Conservation (phyloP, 2,329 filamentous ascomycete species). For the Aspergillus pseudoterreus region DNA sequence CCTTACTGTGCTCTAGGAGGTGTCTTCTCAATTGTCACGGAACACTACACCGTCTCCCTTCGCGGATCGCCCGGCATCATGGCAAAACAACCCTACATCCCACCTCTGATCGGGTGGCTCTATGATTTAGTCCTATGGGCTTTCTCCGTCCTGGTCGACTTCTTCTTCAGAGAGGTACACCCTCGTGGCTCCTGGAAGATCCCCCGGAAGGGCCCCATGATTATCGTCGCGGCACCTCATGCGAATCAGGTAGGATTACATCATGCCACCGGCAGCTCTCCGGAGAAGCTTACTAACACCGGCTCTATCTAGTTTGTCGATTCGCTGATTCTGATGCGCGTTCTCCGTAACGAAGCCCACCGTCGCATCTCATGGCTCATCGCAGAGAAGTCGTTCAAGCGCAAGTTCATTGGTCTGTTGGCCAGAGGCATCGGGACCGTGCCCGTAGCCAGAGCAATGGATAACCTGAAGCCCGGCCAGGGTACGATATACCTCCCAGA, state of each 20-base stretch:
- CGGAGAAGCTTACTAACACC: conserved; percentile 2
- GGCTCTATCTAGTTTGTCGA: conserved; percentile 72
- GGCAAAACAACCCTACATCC: conserved; percentile 36
- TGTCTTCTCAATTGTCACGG: too few relatives aligned
- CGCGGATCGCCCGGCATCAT: conserved; percentile 17
- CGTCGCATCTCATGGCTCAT: conserved; percentile 90
- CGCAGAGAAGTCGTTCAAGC: conserved; percentile 90
- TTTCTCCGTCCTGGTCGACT: conserved; percentile 71
- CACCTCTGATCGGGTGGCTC: conserved; percentile 47
- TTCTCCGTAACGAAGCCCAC: conserved; percentile 78
- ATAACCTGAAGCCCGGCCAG: conserved; percentile 72
- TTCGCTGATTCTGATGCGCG: conserved; percentile 86
- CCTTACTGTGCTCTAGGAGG: too few relatives aligned
- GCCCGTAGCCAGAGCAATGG: conserved; percentile 88
- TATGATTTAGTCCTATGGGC: conserved; percentile 50
- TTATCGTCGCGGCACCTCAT: conserved; percentile 95
- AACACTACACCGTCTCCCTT: background rate
- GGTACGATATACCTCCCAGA: conserved; percentile 88
- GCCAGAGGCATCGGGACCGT: conserved; percentile 83
- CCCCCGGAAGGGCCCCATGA: conserved; percentile 79
- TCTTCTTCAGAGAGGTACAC: conserved; percentile 98
- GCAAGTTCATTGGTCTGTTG: conserved; percentile 81
- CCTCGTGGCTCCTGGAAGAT: conserved; percentile 94
- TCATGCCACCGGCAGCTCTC: background rate
- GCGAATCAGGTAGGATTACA: conserved; percentile 72